Evolutionary conservation across 805 yeast species (phyloP), one percentile per base, ranked within the genome.

Genomic region (Yarrowia sp.): DNA sequence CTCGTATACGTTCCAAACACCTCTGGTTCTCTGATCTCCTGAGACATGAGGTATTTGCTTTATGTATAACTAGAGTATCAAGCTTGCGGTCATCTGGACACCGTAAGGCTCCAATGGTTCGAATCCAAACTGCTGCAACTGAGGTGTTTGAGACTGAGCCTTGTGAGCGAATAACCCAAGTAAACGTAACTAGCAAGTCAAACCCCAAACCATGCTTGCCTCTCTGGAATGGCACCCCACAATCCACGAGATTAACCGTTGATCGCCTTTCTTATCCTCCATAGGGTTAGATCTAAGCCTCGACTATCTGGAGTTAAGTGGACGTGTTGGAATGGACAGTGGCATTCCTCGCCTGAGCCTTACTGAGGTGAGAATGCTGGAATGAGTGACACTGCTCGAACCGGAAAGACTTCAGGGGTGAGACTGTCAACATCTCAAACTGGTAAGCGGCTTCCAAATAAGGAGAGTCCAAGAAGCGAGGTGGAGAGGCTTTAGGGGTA

Each of bases 271-370:
- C 58, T 53, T 38, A 38, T 19, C 36, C 8, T 32, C 15, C 58
- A 52, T 53, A 53, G 59, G 59, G 59, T 53, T 53, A 38, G 59
- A 53, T 53, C 59, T 53, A 53, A 53, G 43, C 59, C 59, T 53
- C 43, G 56, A 52, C 56, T 36, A 52, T 52, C 42, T n/a, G 42
- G 56, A 32, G 55, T 49, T n/a, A 49, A 49, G 55, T 8, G 15
- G 19, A 49, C 40, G 55, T 49, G 40, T 32, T 49, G 55, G 55
- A 32, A 49, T 32, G 55, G 22, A 26, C 40, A 5, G 56, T 11
- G 22, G 11, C 36, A 55, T 55, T 40, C 46, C 19, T 32, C 19
- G n/a, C 14, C 11, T 32, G 52, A 26, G 11, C 49, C 32, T 46
- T 46, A 26, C 32, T 26, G 32, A 26, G 32, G 32, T 26, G 32